These are phyloP conservation scores for Pythium rhizo-oryzae DNA, from an alignment of 352 stramenopile species.

Conservation along the genomic window DNA sequence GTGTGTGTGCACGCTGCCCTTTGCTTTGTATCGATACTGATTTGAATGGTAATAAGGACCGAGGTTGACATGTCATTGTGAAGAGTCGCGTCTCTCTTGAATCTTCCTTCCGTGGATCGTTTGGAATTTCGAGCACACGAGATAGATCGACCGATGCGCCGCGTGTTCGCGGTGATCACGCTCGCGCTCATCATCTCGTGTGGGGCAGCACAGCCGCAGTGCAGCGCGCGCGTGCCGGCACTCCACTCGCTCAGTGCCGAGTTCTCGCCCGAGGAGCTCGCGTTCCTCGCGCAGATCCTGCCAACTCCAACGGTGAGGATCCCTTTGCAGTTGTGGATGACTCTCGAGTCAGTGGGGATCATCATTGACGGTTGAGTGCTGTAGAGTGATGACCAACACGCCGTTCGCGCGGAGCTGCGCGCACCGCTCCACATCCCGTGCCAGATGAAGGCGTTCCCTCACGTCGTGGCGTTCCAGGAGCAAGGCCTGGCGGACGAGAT, in stretches of 20 bases:
- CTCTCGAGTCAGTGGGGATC: not conserved
- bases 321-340: not conserved
- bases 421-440: constrained; percentile 47
- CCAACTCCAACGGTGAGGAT: constrained; percentile 20
- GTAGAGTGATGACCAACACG: constrained; percentile 6
- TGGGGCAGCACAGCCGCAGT: not conserved
- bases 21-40: too few relatives aligned
- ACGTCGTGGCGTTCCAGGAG: constrained; percentile 35
- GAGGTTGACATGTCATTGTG: too few relatives aligned
- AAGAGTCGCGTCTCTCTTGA: too few relatives aligned
- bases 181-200: not conserved
- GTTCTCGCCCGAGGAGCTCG: constrained; percentile 23
- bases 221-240: not conserved
- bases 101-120: too few relatives aligned
- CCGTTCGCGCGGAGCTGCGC: constrained; percentile 37
- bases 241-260: constrained; percentile 8
- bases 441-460: constrained; percentile 39
- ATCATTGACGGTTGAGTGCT: not conserved
- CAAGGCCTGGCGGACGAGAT: constrained; percentile 9
- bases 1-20: not conserved
- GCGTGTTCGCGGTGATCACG: not conserved
- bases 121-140: too few relatives aligned
- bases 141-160: too few relatives aligned
- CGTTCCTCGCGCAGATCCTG: constrained; percentile 27
- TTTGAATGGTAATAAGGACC: too few relatives aligned